phyloP scores from a whole-genome alignment of 2,329 filamentous ascomycete genomes.

The Cyclaneusma minus region DNA sequence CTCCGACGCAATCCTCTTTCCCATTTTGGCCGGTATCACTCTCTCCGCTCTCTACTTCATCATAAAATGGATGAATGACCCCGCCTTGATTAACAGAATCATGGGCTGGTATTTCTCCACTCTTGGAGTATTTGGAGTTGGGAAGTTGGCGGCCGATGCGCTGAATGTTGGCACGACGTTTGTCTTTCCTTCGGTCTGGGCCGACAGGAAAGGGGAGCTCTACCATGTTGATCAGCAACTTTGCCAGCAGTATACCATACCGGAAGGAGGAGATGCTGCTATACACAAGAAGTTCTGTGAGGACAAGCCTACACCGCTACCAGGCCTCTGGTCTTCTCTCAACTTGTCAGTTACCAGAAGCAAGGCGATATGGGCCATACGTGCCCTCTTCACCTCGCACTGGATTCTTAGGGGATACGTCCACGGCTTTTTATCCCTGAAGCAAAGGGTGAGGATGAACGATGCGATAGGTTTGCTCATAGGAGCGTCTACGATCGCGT shows the following conservation, averaged over 20 bases:
- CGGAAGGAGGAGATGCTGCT: slow-evolving; percentile 5
- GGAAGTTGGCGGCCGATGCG: slow-evolving; percentile 57
- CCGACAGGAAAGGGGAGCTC: slow-evolving; percentile 26
- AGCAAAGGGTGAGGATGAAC: slow-evolving; percentile 11
- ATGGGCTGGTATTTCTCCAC: slow-evolving; percentile 71
- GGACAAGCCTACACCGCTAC: slow-evolving; percentile 22
- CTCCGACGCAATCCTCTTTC: slow-evolving; percentile 73
- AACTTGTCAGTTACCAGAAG: slow-evolving; percentile 13
- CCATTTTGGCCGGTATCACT: slow-evolving; percentile 56
- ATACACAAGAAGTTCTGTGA: slow-evolving; percentile 7
- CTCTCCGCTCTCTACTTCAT: slow-evolving; percentile 71
- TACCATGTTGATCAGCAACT: slow-evolving; percentile 28
- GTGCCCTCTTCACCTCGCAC: slow-evolving; percentile 31
- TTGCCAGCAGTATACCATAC: slow-evolving; percentile 17
- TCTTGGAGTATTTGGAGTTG: slow-evolving; percentile 63
- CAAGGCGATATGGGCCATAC: slow-evolving; percentile 30
- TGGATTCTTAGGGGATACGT: slow-evolving; percentile 26
- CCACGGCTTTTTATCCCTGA: slow-evolving; percentile 10
- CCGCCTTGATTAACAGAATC: slow-evolving; percentile 66
- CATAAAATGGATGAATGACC: slow-evolving; percentile 77
- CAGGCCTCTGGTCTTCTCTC: slow-evolving; percentile 21
- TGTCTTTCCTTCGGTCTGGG: slow-evolving; percentile 60
- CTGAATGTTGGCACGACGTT: slow-evolving; percentile 50
- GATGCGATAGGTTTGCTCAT: slow-evolving; percentile 14
- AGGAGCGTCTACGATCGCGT: slow-evolving; percentile 11